phyloP scores from a whole-genome alignment of 352 stramenopile genomes.

The Globisporangium spiculum region DNA sequence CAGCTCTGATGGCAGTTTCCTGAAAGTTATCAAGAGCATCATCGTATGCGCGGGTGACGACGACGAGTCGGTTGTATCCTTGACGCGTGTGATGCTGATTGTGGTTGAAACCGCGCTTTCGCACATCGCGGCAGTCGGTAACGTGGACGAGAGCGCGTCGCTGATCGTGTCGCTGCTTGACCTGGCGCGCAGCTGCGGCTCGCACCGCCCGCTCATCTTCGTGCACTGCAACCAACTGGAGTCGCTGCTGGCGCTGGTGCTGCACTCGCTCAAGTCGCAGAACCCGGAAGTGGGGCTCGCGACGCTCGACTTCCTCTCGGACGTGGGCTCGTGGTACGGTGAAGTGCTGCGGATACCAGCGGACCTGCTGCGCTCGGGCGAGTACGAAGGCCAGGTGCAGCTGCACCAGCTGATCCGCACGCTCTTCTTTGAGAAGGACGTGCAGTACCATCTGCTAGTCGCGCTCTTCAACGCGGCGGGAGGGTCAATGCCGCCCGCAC shows the following conservation, averaged over 20 bases:
- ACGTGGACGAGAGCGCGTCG: slow-evolving; percentile 48
- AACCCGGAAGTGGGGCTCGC: slow-evolving; percentile 57
- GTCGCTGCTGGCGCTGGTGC: slow-evolving; percentile 44
- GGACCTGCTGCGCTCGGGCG: slow-evolving; percentile 38
- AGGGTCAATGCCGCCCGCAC: slow-evolving; percentile 50
- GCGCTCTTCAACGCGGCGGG: slow-evolving; percentile 65
- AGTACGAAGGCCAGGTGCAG: slow-evolving; percentile 52
- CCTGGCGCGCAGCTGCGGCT: slow-evolving; percentile 53
- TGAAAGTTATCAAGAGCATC: slow-evolving; percentile 71
- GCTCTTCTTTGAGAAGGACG: slow-evolving; percentile 78
- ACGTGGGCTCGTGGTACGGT: slow-evolving; percentile 67
- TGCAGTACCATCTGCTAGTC: slow-evolving; percentile 68
- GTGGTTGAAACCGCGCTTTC: slow-evolving; percentile 48
- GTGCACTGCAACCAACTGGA: slow-evolving; percentile 72
- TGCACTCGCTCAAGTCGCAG: slow-evolving; percentile 65
- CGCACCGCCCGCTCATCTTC: slow-evolving; percentile 55
- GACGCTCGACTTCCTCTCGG: slow-evolving; percentile 59
- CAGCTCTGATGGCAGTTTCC: slow-evolving; percentile 56
- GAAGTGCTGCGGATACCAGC: slow-evolving; percentile 63
- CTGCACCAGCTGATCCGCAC: slow-evolving; percentile 63
- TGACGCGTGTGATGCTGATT: slow-evolving; percentile 69
- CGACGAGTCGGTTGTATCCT: slow-evolving; percentile 44
- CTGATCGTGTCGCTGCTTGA: slow-evolving; percentile 58
- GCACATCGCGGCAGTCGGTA: slow-evolving; percentile 47
- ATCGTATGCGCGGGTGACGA: slow-evolving; percentile 62